Conservation (phyloP, 1,284 basidiomycete species). For the Ganoderma multipileum region DNA sequence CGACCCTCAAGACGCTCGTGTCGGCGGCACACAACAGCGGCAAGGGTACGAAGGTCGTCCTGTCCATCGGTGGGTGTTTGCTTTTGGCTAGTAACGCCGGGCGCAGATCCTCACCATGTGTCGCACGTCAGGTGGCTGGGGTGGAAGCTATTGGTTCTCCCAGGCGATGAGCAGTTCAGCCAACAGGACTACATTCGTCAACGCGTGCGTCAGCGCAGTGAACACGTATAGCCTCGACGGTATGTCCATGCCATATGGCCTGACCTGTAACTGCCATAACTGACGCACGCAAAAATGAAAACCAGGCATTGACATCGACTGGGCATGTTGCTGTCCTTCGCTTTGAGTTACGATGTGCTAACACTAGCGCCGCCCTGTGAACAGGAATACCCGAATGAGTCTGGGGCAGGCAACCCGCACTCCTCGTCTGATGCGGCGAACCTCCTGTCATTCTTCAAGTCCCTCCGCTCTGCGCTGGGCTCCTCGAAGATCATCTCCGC, state of each 20-base stretch:
- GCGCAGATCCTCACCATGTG: conserved; percentile 12
- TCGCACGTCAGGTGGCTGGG: conserved; percentile 53
- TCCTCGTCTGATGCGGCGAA: conserved; percentile 71
- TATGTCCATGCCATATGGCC: conserved; percentile 12
- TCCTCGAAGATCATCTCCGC: conserved; percentile 74
- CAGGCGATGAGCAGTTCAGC: conserved; percentile 56
- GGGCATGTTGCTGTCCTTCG: conserved; percentile 44
- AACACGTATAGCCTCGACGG: conserved; percentile 73
- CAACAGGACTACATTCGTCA: conserved; percentile 64
- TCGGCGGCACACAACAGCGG: conserved; percentile 62
- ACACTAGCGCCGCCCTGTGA: not conserved
- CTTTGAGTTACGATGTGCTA: not conserved
- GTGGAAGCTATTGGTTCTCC: conserved; percentile 69
- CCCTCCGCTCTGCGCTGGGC: conserved; percentile 62
- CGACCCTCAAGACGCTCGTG: conserved; percentile 70
- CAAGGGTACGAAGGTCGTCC: conserved; percentile 66
- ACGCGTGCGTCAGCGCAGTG: conserved; percentile 65
- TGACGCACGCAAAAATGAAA: conserved; percentile 17
- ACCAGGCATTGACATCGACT: conserved; percentile 75
- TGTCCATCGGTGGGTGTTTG: conserved; percentile 63
- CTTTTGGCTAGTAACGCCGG: not conserved
- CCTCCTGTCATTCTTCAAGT: conserved; percentile 66
- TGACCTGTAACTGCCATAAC: not conserved
- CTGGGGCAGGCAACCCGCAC: conserved; percentile 69
- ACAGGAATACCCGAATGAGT: conserved; percentile 75